Conservation (phyloP, 2,329 filamentous ascomycete species). For the Aureobasidium namibiae region DNA sequence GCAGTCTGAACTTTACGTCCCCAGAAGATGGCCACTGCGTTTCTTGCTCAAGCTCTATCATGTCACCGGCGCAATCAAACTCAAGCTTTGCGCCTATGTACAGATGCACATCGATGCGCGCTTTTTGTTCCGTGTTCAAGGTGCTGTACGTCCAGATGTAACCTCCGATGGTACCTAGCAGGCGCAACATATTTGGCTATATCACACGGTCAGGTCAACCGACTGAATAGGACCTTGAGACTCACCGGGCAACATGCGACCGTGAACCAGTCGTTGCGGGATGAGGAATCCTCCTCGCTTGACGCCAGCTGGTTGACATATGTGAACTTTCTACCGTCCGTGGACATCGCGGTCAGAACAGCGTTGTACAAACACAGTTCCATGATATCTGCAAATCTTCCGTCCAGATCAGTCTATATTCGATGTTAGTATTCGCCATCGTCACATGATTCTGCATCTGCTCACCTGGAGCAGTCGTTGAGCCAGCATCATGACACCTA, state of each 20-base stretch:
- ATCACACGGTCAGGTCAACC: not conserved
- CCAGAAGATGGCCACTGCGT: slow-evolving; percentile 53
- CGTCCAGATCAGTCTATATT: slow-evolving; percentile 40
- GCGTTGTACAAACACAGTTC: slow-evolving; percentile 55
- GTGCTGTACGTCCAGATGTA: slow-evolving; percentile 45
- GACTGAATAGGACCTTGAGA: not conserved
- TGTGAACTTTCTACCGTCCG: slow-evolving; percentile 49
- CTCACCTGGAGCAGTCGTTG: slow-evolving; percentile 43
- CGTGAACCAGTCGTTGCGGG: slow-evolving; percentile 50
- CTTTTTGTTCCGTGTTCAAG: slow-evolving; percentile 17
- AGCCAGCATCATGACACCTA: slow-evolving; percentile 53
- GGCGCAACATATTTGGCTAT: slow-evolving; percentile 41
- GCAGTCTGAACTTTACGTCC: slow-evolving; percentile 40
- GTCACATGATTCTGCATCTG: not conserved
- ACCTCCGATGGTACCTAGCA: slow-evolving; percentile 49
- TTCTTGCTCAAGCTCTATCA: slow-evolving; percentile 39
- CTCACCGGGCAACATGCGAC: slow-evolving; percentile 49
- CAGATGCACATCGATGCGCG: slow-evolving; percentile 47
- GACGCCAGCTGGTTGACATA: slow-evolving; percentile 55
- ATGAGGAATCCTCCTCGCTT: slow-evolving; percentile 41
- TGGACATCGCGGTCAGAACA: slow-evolving; percentile 46
- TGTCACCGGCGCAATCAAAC: slow-evolving; percentile 29
- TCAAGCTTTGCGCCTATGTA: slow-evolving; percentile 43
- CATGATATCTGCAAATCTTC: slow-evolving; percentile 50
- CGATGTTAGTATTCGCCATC: slow-evolving; percentile 12